Percentiles rank a stretch among this genome's conserved stretches.
These are phyloP conservation scores for Phialocephala sp. DNA, from an alignment of 2,329 filamentous ascomycete genomes.

Conservation along the genomic window DNA sequence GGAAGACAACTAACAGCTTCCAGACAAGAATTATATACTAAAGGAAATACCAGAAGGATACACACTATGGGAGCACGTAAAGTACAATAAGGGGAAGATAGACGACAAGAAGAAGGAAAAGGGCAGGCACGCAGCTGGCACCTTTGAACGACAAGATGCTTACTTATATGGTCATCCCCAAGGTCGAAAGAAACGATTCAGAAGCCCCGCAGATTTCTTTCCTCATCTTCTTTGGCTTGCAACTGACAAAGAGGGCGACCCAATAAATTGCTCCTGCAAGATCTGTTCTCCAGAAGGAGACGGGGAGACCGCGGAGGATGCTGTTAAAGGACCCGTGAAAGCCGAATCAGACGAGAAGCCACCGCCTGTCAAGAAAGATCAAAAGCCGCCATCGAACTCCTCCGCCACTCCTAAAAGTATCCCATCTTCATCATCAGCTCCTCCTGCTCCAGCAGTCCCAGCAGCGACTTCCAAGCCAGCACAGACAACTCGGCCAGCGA, in stretches of 20 bases:
- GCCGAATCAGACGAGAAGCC: conserved; percentile 6
- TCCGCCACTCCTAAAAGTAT: neutral
- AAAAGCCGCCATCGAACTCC: neutral
- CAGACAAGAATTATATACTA: conserved; percentile 54
- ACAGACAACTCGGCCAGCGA: conserved; percentile 7
- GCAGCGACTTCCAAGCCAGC: conserved; percentile 21
- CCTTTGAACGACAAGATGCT: conserved; percentile 61
- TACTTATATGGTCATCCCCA: conserved; percentile 65
- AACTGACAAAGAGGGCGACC: conserved; percentile 56
- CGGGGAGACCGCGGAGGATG: conserved; percentile 31
- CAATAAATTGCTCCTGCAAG: conserved; percentile 61
- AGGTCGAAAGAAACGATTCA: conserved; percentile 60
- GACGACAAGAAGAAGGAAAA: conserved; percentile 47
- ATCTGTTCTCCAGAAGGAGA: conserved; percentile 60
- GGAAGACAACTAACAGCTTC: conserved; percentile 21
- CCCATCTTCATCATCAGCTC: neutral
- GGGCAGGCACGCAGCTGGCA: conserved; percentile 49
- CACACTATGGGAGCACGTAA: conserved; percentile 62
- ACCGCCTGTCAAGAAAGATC: neutral
- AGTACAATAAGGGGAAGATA: conserved; percentile 52
- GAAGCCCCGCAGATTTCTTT: conserved; percentile 65
- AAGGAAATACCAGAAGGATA: conserved; percentile 61
- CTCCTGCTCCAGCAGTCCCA: conserved; percentile 7
- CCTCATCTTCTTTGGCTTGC: conserved; percentile 63
- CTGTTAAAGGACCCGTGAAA: conserved; percentile 29